A percentile compares a stretch with the other conserved stretches of the same genome.
These are phyloP conservation scores for Aureobasidium mangrovei DNA, from an alignment of 2,329 filamentous ascomycete species.

Conservation along the genomic window DNA sequence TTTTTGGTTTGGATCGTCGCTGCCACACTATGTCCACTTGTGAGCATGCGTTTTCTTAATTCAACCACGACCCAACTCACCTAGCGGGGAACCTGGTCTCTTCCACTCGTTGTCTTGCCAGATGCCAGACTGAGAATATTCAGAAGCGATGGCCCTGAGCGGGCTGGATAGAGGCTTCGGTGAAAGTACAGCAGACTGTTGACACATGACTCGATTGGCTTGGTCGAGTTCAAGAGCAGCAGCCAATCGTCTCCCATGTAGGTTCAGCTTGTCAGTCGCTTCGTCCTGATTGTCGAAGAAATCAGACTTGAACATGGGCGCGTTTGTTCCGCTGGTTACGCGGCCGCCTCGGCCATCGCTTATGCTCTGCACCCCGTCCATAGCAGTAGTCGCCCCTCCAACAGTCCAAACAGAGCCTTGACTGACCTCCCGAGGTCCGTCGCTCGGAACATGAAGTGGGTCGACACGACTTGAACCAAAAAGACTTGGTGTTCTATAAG, in stretches of 20 bases:
- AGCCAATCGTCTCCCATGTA: slow-evolving; percentile 67
- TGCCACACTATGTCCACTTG: slow-evolving; percentile 19
- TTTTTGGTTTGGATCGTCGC: slow-evolving; percentile 23
- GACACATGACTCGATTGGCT: slow-evolving; percentile 52
- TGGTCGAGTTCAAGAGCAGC: slow-evolving; percentile 73
- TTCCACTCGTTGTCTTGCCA: slow-evolving; percentile 38
- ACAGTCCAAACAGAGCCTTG: slow-evolving; percentile 67
- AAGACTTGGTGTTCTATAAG: neutral
- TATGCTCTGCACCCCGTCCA: slow-evolving; percentile 32
- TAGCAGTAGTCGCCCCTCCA: slow-evolving; percentile 57
- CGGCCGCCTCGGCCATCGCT: slow-evolving; percentile 56
- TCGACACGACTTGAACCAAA: slow-evolving; percentile 7
- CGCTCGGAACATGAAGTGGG: neutral
- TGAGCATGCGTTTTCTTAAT: slow-evolving; percentile 14
- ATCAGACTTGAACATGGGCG: slow-evolving; percentile 52
- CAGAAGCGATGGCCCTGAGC: too few species aligned
- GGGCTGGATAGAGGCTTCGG: neutral
- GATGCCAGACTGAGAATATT: slow-evolving; percentile 6
- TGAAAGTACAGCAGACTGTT: neutral
- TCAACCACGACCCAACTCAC: slow-evolving; percentile 17
- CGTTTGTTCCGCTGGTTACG: slow-evolving; percentile 62
- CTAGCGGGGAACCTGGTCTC: slow-evolving; percentile 15
- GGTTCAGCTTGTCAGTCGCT: slow-evolving; percentile 53
- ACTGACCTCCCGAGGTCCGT: slow-evolving; percentile 39
- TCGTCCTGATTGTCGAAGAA: slow-evolving; percentile 39